Base-by-base conservation (phyloP, 208 protist species). In the Leptomonas pyrrhocoris region DNA sequence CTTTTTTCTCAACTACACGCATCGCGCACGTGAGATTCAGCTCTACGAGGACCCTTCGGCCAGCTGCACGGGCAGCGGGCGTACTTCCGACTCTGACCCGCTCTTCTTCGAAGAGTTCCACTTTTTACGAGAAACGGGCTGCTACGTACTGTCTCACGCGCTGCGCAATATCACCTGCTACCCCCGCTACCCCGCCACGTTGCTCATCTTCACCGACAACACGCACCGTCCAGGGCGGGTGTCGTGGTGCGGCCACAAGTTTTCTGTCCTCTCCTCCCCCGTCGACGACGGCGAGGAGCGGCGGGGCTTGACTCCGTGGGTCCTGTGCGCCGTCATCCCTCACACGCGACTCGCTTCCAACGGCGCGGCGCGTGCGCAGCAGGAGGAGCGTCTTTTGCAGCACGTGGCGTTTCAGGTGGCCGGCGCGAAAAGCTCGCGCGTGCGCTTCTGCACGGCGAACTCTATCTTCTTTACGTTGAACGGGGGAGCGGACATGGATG, bases 271-370 rank as follows among this genome's bases (percentile, higher is more conserved):
- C 0, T 54, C 70, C 7, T 73, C 42, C 27, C 43, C 60, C 13
- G 55, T 56, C n/a, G 83, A 76, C 36, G 80, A 85, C 38, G 43
- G 45, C 0, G 73, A 63, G 15, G 72, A 56, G 48, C 83, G 81
- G 27, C 63, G 55, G 11, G 87, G 85, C 19, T 38, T 90, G 19
- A 74, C 64, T 28, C 81, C 88, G 62, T 94, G 88, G 89, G 86
- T 92, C 55, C 62, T 96, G n/a, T 83, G 84, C 57, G 84, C 83
- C 70, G 81, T 92, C 38, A 79, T 86, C 51, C 88, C 91, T 0
- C 43, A 62, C 54, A 73, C 77, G 3, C 86, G 82, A 16, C 78
- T 89, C 43, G 67, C 75, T 18, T 54, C 55, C 11, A 74, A 84
- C 36, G 49, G 30, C 4, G 42, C 19, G 25, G 13, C 58, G 45